Evolutionary conservation across 371 early-diverging fungal species (phyloP).

Genomic region (Capillidium rhysosporum): DNA sequence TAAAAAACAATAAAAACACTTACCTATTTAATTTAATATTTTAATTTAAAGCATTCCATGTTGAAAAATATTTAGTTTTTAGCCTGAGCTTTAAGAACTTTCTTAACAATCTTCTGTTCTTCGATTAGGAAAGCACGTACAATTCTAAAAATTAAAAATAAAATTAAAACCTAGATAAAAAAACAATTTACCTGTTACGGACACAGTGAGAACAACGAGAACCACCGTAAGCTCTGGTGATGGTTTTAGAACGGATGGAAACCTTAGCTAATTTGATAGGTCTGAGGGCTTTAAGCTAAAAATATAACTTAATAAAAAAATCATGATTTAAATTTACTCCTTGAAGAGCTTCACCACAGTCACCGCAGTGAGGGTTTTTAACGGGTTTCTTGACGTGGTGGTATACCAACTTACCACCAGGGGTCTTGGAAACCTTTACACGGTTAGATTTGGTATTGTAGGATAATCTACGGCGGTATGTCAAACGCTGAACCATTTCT

Average conservation of each 20-base stretch:
- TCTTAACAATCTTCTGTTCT: slow-evolving; percentile 99
- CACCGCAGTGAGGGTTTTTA: slow-evolving; percentile 89
- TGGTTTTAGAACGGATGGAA: slow-evolving; percentile 83
- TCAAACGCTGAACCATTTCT: too few relatives aligned
- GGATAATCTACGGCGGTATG: slow-evolving; percentile 87
- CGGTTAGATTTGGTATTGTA: slow-evolving; percentile 99
- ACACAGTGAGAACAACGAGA: slow-evolving; percentile 86
- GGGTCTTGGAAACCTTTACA: slow-evolving; percentile 89
- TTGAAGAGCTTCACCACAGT: slow-evolving; percentile 76
- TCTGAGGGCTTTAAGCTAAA: slow-evolving; percentile 65
- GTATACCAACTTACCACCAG: slow-evolving; percentile 84
- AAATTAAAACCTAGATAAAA: background rate
- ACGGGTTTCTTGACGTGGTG: slow-evolving; percentile 87
- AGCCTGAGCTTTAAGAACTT: slow-evolving; percentile 72
- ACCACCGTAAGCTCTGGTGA: slow-evolving; percentile 94
- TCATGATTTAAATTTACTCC: slow-evolving; percentile 27
- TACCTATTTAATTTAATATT: too few relatives aligned
- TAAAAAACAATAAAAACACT: too few relatives aligned
- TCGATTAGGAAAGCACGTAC: slow-evolving; percentile 97
- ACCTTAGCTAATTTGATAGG: slow-evolving; percentile 75
- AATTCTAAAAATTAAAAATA: slow-evolving; percentile 29
- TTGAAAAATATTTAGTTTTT: slow-evolving; percentile 10
- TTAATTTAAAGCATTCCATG: too few relatives aligned
- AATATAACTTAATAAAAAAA: slow-evolving; percentile 15
- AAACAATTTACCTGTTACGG: slow-evolving; percentile 59